Base-by-base conservation (phyloP, 805 yeast genomes). In the Ogataea degrootiae region DNA sequence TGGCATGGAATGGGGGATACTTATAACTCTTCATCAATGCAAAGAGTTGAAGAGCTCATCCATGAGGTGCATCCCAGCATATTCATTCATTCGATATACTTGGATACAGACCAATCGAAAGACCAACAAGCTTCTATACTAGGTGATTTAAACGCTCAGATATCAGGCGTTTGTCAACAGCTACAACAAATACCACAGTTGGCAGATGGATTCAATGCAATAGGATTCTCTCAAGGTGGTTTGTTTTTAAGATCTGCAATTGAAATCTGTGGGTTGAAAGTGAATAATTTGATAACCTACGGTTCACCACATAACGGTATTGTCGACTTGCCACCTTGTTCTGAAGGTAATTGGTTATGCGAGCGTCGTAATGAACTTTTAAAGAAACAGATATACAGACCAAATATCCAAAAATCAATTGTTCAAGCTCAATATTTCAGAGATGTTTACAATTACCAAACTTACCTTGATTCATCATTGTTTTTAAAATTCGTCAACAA, bases 1-100 rank as follows among this genome's bases (percentile, higher is more conserved):
- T 87, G 95, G 95, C 96, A 87, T 57, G 96, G 96, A 0, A 72
- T 87, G 65, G 94, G 95, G 0, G 96, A 87, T 61, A 73, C 77
- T 11, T 86, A 81, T 60, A 76, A 83, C 58, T 79, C 89, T 0
- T 61, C 74, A 0, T 79, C 85, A 0, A 78, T 85, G 72, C 67
- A 65, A 31, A 62, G 70, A n/a, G 77, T 75, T 1, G 63, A 66
- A 5, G 70, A 69, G 0, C 48, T 75, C 2, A 65, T 85, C 7
- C 57, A 67, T 17, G 65, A 69, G 7, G 61, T 66, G 2, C 61
- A 75, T 43, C 89, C 90, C 0, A 76, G 68, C 1, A 62, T 75
- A 0, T 72, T 63, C 44, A 72, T 83, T 1, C 79, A 82, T 58
- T 74, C 86, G 0, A 71, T 87, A 0, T 69, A 66, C 41, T 52